Conservation (phyloP, 345 rosid species). For the Acer yangbiense region DNA sequence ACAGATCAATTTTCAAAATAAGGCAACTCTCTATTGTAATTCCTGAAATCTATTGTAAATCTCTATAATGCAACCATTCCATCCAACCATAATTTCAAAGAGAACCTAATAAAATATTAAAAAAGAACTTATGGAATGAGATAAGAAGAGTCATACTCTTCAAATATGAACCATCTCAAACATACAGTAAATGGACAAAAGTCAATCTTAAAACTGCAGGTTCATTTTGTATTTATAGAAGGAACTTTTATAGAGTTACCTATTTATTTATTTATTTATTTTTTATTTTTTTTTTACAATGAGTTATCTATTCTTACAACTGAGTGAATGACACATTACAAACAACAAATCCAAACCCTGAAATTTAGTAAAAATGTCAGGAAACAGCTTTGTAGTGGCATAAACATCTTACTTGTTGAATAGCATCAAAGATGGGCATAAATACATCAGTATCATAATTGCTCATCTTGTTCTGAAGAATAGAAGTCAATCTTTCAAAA, state of each 20-base stretch:
- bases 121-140: background rate
- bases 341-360: background rate
- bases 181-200: background rate
- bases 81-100: background rate
- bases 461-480: slow-evolving; percentile 97
- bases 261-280: background rate
- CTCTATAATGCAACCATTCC: background rate
- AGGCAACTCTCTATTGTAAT: background rate
- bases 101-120: background rate
- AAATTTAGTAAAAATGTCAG: background rate
- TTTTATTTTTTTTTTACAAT: too few relatives aligned
- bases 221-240: background rate
- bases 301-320: background rate
- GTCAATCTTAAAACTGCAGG: background rate
- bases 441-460: slow-evolving; percentile 98
- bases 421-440: slow-evolving; percentile 86
- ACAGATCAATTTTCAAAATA: background rate
- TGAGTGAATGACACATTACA: background rate
- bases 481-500: slow-evolving; percentile 88
- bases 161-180: background rate
- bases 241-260: background rate
- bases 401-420: slow-evolving; percentile 59
- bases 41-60: background rate
- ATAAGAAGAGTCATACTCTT: background rate
- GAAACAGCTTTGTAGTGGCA: background rate